Conservation (phyloP, 257 asterid genomes). For the Mentha longifolia region DNA sequence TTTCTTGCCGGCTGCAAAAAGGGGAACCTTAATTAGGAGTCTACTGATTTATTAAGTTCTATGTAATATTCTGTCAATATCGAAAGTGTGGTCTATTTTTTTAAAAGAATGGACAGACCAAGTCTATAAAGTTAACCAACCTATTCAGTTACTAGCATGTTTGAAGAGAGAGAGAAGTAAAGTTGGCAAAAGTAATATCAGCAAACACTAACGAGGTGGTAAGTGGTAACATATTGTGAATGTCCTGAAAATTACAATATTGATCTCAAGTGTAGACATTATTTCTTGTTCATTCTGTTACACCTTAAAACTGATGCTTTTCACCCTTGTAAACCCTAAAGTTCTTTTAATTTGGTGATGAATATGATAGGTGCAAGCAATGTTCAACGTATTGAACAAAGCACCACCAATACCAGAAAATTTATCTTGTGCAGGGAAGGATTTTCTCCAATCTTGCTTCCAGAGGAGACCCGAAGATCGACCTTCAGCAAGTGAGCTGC, state of each 20-base stretch:
- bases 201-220: too few species aligned
- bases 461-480: constrained; percentile 74
- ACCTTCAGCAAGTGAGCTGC: constrained; percentile 68
- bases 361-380: constrained; percentile 85
- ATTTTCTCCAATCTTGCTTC: constrained; percentile 74
- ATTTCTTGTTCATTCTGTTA: neutral
- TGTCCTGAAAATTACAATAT: neutral
- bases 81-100: too few species aligned
- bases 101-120: too few species aligned
- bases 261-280: neutral
- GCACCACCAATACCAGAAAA: constrained; percentile 76
- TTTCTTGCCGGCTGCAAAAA: too few species aligned
- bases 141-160: too few species aligned
- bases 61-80: too few species aligned
- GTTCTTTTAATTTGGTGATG: constrained; percentile 21
- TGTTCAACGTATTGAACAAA: constrained; percentile 78
- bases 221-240: too few species aligned
- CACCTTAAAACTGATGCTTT: neutral
- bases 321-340: constrained; percentile 12
- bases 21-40: too few species aligned
- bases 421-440: constrained; percentile 73
- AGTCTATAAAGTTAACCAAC: too few species aligned
- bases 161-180: too few species aligned
- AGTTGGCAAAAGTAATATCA: too few species aligned
- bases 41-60: too few species aligned